Percentiles rank a stretch among this genome's conserved stretches.
Conservation (phyloP, 306 rosid species). For the Lablab purpureus region DNA sequence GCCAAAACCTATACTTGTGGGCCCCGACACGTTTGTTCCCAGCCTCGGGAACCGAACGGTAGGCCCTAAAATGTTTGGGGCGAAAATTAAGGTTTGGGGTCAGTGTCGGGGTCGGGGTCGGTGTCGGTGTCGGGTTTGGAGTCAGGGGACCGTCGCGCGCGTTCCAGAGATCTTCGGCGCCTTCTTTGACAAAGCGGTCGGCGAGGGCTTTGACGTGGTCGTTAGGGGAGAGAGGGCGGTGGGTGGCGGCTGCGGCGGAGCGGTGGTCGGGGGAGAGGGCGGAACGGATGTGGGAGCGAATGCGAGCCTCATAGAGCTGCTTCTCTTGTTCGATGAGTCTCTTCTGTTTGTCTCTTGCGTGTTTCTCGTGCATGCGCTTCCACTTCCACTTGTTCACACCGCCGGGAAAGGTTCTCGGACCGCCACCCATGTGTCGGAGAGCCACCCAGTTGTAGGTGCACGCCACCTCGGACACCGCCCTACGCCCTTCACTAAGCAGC, state of each 20-base stretch:
- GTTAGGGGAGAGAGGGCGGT: constrained; percentile 66
- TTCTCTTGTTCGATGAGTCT: constrained; percentile 82
- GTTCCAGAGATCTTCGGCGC: constrained; percentile 92
- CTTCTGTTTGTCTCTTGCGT: constrained; percentile 75
- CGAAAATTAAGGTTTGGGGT: constrained; percentile 38
- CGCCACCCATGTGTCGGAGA: constrained; percentile 85
- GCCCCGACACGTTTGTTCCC: constrained; percentile 28
- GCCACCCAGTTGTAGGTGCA: constrained; percentile 42
- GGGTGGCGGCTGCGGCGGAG: constrained; percentile 47
- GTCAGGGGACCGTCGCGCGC: constrained; percentile 69
- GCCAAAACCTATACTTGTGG: constrained; percentile 48
- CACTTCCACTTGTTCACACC: constrained; percentile 94
- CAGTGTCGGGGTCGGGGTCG: too few relatives aligned
- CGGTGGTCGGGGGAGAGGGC: constrained; percentile 57
- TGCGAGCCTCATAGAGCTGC: constrained; percentile 82
- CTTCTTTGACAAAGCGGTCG: constrained; percentile 76
- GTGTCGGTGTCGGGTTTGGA: neutral
- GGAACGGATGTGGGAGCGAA: constrained; percentile 86
- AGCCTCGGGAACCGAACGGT: constrained; percentile 44
- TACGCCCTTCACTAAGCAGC: constrained; percentile 53
- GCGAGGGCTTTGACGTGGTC: constrained; percentile 80
- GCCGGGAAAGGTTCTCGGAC: constrained; percentile 93
- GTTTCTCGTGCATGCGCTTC: constrained; percentile 98
- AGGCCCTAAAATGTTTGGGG: constrained; percentile 56
- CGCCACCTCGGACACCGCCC: constrained; percentile 50